Evolutionary conservation across 139 green algal genomes (phyloP).

Genomic region (Chlorella sp.): DNA sequence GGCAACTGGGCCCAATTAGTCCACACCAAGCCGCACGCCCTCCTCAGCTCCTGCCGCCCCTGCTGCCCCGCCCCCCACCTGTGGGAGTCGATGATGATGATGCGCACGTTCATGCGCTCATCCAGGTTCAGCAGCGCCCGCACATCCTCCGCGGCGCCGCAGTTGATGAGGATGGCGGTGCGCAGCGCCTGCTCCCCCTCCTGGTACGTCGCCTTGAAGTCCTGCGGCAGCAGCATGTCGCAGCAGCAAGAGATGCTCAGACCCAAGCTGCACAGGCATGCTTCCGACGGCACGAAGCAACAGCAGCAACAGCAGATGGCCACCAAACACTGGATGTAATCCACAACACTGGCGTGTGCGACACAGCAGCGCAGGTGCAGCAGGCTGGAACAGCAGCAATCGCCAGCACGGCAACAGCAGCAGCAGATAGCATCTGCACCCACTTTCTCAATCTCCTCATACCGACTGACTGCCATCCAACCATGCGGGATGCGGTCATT

Average conservation of each 20-base stretch:
- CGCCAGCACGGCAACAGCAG: no score
- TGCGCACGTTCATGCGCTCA: constrained; percentile 56
- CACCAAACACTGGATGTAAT: no score
- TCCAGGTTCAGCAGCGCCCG: constrained; percentile 48
- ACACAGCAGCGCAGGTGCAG: background rate
- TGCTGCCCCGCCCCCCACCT: constrained; percentile 33
- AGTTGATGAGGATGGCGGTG: constrained; percentile 89
- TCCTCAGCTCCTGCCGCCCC: background rate
- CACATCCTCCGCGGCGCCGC: constrained; percentile 80
- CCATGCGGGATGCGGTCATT: constrained; percentile 54
- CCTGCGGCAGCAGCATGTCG: background rate
- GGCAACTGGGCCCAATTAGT: no score
- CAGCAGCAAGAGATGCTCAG: no score
- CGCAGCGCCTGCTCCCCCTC: constrained; percentile 56
- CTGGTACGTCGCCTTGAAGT: constrained; percentile 21
- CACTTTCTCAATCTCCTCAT: constrained; percentile 43
- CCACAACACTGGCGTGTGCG: no score
- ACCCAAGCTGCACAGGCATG: no score
- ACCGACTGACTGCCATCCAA: constrained; percentile 48
- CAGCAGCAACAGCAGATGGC: no score
- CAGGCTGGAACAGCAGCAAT: no score
- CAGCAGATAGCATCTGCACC: no score
- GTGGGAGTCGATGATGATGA: constrained; percentile 88
- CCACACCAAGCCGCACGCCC: background rate
- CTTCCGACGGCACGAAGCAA: background rate